Evolutionary conservation across 495 filamentous ascomycete species (phyloP).

Genomic region (Talaromyces wortmannii): DNA sequence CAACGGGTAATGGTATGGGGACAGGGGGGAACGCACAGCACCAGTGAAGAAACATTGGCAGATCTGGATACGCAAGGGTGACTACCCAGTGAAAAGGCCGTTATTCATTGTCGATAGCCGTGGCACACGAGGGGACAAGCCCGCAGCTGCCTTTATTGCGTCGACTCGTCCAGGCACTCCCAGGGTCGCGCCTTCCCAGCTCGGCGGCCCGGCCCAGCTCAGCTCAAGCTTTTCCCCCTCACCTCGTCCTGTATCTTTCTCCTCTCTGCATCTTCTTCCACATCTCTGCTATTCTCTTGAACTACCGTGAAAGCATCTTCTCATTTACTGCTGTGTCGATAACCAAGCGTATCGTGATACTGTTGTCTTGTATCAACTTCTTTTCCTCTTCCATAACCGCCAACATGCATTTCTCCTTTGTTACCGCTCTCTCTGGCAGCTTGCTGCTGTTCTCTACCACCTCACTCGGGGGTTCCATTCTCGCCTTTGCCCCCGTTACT

Average conservation of each 20-base stretch:
- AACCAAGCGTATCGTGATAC: not conserved
- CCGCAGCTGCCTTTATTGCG: too few relatives aligned
- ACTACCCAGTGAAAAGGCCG: too few relatives aligned
- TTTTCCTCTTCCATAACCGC: not conserved
- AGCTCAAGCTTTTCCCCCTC: too few relatives aligned
- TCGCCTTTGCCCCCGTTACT: slow-evolving; percentile 2
- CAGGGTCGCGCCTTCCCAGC: too few relatives aligned
- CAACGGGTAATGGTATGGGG: too few relatives aligned
- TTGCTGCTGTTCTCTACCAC: not conserved
- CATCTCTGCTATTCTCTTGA: not conserved
- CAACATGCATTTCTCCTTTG: not conserved
- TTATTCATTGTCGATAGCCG: too few relatives aligned
- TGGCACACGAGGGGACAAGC: too few relatives aligned
- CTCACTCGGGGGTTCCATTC: not conserved
- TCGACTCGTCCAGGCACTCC: too few relatives aligned
- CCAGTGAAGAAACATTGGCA: too few relatives aligned
- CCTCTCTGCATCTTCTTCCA: not conserved
- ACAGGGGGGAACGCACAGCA: too few relatives aligned
- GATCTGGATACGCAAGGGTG: too few relatives aligned
- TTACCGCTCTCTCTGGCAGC: not conserved
- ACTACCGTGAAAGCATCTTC: not conserved
- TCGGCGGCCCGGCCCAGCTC: too few relatives aligned
- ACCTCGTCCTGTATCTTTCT: not conserved
- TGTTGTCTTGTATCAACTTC: not conserved
- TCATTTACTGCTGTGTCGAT: not conserved